Evolutionary conservation across 768 basidiomycete species (phyloP).

Genomic region (Lactarius deliciosus): DNA sequence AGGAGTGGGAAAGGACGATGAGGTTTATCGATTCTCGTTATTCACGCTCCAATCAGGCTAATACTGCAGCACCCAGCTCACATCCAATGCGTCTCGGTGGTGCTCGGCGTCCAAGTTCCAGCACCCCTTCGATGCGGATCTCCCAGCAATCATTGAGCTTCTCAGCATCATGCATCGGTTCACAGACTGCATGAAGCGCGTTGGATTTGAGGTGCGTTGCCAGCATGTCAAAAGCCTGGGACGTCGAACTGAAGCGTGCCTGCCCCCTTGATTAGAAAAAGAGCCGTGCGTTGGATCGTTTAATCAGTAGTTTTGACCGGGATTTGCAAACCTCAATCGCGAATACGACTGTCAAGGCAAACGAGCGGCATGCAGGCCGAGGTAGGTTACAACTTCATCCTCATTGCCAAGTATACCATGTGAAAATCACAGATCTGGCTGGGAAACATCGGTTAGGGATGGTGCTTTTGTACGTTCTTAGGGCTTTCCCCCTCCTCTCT

Average conservation of each 20-base stretch:
- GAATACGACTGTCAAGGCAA: constrained; percentile 18
- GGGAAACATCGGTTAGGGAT: constrained; percentile 22
- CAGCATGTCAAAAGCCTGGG: neutral
- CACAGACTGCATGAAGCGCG: constrained; percentile 22
- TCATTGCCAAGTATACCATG: neutral
- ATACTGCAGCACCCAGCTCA: constrained; percentile 42
- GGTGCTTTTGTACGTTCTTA: constrained; percentile 25
- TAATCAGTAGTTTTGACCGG: constrained; percentile 12
- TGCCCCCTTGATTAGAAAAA: constrained; percentile 14
- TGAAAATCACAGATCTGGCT: constrained; percentile 13
- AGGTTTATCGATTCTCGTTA: constrained; percentile 42
- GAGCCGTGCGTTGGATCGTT: constrained; percentile 21
- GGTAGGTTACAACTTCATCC: neutral
- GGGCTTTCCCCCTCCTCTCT: neutral
- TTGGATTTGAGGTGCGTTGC: constrained; percentile 7
- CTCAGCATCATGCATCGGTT: constrained; percentile 37
- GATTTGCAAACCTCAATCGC: constrained; percentile 21
- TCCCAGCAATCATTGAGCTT: constrained; percentile 36
- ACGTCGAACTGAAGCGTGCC: neutral
- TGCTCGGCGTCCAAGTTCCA: constrained; percentile 34
- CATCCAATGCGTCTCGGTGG: constrained; percentile 32
- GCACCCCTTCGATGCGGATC: constrained; percentile 33
- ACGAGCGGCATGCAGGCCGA: constrained; percentile 14
- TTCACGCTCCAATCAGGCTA: neutral
- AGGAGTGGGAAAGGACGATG: constrained; percentile 65